phyloP scores from a whole-genome alignment of 192 early-diverging fungal species.

The Rhizoclosmatium globosum region DNA sequence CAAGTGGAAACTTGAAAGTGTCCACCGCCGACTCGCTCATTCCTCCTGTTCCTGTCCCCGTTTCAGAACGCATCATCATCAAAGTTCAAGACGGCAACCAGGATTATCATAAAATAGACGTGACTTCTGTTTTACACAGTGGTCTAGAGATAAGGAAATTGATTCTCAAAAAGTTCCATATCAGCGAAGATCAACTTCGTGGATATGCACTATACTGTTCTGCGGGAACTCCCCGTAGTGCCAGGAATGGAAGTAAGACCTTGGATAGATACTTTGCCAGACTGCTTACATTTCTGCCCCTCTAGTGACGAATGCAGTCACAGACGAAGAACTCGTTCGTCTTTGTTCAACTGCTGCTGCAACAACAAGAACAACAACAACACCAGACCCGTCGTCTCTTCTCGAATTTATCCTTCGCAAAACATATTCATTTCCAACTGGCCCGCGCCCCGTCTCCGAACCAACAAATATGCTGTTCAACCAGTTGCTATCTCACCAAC shows the following conservation, averaged over 20 bases:
- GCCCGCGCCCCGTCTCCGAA: neutral
- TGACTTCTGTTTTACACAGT: constrained; percentile 71
- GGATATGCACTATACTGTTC: constrained; percentile 44
- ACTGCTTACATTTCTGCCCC: neutral
- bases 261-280: neutral
- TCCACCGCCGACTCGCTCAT: neutral
- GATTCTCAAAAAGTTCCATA: constrained; percentile 85
- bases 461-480: neutral
- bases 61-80: constrained; percentile 18
- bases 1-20: neutral
- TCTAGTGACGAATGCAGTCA: neutral
- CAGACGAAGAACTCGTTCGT: constrained; percentile 78
- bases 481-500: neutral
- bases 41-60: neutral
- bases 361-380: neutral
- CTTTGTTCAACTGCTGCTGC: constrained; percentile 63
- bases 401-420: constrained; percentile 26
- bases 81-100: constrained; percentile 31
- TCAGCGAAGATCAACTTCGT: constrained; percentile 51
- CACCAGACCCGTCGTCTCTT: neutral
- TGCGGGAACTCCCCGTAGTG: constrained; percentile 10
- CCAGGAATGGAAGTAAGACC: constrained; percentile 16
- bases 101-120: constrained; percentile 79
- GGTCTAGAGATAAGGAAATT: constrained; percentile 72
- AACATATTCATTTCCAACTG: neutral